Conservation (phyloP, 2,329 filamentous ascomycete species). For the Fusarium clavum region DNA sequence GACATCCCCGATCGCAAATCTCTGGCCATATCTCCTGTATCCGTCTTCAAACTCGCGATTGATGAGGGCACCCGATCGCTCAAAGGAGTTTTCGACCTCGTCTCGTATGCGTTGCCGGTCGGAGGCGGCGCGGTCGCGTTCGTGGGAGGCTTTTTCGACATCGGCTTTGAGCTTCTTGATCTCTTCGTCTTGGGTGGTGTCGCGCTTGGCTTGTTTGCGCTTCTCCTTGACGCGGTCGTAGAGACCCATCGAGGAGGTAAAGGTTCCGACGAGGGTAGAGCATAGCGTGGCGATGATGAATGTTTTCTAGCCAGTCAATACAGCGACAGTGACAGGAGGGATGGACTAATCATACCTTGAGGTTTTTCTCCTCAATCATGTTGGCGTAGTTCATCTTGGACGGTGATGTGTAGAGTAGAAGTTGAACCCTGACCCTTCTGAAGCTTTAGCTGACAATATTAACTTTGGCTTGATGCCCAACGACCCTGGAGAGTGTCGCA, state of each 20-base stretch:
- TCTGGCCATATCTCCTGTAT: conserved; percentile 36
- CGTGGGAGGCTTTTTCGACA: conserved; percentile 26
- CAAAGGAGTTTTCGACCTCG: conserved; percentile 38
- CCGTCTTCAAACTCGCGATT: conserved; percentile 44
- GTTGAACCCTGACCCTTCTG: not conserved
- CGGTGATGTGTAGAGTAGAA: not conserved
- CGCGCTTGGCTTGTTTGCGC: conserved; percentile 39
- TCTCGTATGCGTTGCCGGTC: conserved; percentile 25
- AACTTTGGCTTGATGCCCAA: conserved; percentile 22
- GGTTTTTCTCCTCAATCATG: conserved; percentile 45
- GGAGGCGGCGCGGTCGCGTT: conserved; percentile 1
- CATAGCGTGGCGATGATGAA: conserved; percentile 45
- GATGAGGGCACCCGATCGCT: conserved; percentile 40
- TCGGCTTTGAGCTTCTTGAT: conserved; percentile 42
- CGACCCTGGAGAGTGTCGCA: conserved; percentile 1
- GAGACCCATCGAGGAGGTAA: conserved; percentile 45
- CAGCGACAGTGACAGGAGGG: accelerated
- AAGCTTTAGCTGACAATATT: not conserved
- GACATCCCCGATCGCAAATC: conserved; percentile 42
- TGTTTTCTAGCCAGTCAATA: conserved; percentile 28
- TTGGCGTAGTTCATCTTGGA: conserved; percentile 40
- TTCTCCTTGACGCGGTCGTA: conserved; percentile 43
- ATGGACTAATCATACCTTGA: conserved; percentile 18
- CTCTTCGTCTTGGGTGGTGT: conserved; percentile 44
- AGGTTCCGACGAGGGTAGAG: conserved; percentile 44